Evolutionary conservation across 345 rosid genomes (phyloP).

Genomic region (Eucalyptus decipiens): DNA sequence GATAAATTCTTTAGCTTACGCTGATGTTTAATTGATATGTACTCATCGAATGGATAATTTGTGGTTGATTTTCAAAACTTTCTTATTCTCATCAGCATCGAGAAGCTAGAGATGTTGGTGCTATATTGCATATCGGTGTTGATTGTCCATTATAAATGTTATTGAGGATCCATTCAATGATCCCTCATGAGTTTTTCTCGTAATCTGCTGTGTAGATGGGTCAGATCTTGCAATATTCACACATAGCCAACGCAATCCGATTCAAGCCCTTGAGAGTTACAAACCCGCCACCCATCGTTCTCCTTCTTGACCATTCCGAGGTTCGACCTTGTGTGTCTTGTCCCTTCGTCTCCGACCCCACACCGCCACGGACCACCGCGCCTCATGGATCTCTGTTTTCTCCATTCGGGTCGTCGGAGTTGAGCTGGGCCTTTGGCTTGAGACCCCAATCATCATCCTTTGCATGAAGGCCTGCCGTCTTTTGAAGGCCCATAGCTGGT

Average conservation of each 20-base stretch:
- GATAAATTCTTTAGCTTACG: too few relatives aligned
- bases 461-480: background rate
- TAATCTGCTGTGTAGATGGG: background rate
- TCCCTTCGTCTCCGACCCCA: background rate
- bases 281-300: background rate
- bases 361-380: background rate
- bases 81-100: background rate
- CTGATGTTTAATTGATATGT: background rate
- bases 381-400: background rate
- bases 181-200: background rate
- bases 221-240: background rate
- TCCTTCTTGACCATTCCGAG: background rate
- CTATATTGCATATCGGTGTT: too few relatives aligned
- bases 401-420: background rate
- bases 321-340: background rate
- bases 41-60: background rate
- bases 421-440: fast-evolving
- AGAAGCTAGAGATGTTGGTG: background rate
- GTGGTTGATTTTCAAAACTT: background rate
- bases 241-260: background rate
- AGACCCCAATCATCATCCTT: background rate
- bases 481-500: background rate
- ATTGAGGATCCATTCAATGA: background rate
- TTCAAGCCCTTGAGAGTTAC: background rate
- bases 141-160: background rate